Conservation (phyloP, 345 rosid genomes). For the Bretschneidera sinensis region DNA sequence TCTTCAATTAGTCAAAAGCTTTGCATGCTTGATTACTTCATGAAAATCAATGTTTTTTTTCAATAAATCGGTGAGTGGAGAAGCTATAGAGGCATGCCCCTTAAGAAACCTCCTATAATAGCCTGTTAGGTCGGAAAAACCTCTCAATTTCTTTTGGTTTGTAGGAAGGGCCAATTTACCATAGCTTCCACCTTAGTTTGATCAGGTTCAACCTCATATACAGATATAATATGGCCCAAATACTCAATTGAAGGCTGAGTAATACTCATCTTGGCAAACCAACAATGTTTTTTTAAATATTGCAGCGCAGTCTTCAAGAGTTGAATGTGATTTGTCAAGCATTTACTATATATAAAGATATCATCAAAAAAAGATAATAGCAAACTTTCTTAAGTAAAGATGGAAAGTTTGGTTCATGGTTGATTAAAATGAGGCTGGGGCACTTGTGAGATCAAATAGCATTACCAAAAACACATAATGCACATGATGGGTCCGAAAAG, state of each 20-base stretch:
- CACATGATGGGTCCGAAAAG: not conserved
- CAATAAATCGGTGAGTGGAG: not conserved
- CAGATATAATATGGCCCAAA: not conserved
- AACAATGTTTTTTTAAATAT: too few relatives aligned
- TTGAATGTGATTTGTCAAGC: not conserved
- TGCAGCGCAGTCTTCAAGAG: not conserved
- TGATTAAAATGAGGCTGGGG: too few relatives aligned
- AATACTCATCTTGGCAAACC: not conserved
- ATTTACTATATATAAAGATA: not conserved
- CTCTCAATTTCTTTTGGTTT: not conserved
- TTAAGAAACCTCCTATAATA: not conserved
- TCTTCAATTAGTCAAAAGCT: not conserved
- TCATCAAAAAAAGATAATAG: not conserved
- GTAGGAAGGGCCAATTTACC: not conserved
- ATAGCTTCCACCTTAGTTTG: not conserved
- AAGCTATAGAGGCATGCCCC: not conserved
- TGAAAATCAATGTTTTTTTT: not conserved
- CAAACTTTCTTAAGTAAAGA: too few relatives aligned
- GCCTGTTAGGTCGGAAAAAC: not conserved
- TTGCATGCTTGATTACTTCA: not conserved
- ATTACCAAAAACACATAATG: not conserved
- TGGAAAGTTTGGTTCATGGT: too few relatives aligned
- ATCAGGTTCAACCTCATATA: not conserved
- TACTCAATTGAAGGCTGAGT: not conserved
- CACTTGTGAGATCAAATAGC: too few relatives aligned